Evolutionary conservation across 2,329 filamentous ascomycete species (phyloP).

Genomic region (Fusarium brachygibbosum): DNA sequence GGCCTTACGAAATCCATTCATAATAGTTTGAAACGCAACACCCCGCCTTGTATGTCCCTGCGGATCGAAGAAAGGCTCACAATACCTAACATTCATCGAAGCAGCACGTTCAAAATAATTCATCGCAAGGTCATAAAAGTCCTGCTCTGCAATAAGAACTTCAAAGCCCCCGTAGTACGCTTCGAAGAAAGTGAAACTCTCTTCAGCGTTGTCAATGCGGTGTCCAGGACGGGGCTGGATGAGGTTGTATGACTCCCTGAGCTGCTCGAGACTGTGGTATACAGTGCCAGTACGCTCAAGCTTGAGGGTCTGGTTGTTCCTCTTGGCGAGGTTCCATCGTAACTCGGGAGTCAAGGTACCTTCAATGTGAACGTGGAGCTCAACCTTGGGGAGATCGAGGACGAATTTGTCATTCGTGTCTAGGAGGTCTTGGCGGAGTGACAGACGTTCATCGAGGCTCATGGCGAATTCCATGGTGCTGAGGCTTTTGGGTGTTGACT

Average conservation of each 20-base stretch:
- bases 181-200: slow-evolving; percentile 68
- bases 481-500: rapidly evolving
- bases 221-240: slow-evolving; percentile 49
- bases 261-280: slow-evolving; percentile 17
- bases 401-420: slow-evolving; percentile 26
- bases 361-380: slow-evolving; percentile 72
- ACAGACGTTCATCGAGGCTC: slow-evolving; percentile 19
- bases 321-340: slow-evolving; percentile 74
- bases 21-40: slow-evolving; percentile 71
- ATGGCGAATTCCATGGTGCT: slow-evolving; percentile 21
- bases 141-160: slow-evolving; percentile 71
- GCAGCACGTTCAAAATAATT: slow-evolving; percentile 76
- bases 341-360: slow-evolving; percentile 76
- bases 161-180: slow-evolving; percentile 84
- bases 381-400: slow-evolving; percentile 25
- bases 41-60: slow-evolving; percentile 77
- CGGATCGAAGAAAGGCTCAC: slow-evolving; percentile 84
- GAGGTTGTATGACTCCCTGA: slow-evolving; percentile 31
- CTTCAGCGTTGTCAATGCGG: slow-evolving; percentile 31
- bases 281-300: slow-evolving; percentile 25
- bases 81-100: slow-evolving; percentile 74
- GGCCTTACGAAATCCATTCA: slow-evolving; percentile 72
- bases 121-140: slow-evolving; percentile 79
- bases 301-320: slow-evolving; percentile 68
- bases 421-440: slow-evolving; percentile 18